Conservation (phyloP, 2,329 filamentous ascomycete genomes). For the Phaeosphaeriaceae sp. region DNA sequence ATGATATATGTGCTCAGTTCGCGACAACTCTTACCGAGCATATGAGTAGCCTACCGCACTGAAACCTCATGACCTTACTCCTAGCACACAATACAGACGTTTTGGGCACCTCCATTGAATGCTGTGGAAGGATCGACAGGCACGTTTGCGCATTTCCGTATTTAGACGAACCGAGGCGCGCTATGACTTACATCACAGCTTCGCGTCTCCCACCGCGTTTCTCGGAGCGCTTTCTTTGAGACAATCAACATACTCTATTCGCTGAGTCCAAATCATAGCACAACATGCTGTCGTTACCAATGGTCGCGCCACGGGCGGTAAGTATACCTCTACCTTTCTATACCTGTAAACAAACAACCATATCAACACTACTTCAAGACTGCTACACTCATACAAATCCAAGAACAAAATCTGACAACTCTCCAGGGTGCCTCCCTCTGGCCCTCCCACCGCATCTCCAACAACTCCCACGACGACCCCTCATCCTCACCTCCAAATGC, state of each 20-base stretch:
- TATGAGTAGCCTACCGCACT: too few species aligned
- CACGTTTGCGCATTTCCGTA: not conserved
- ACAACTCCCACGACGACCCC: constrained; percentile 26
- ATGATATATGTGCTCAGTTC: too few species aligned
- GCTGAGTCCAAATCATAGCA: not conserved
- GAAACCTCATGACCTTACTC: not conserved
- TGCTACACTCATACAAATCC: not conserved
- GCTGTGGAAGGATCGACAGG: not conserved
- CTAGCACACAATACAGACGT: not conserved
- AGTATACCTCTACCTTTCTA: not conserved
- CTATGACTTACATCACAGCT: constrained; percentile 6
- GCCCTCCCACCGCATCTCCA: constrained; percentile 33
- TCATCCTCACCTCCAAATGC: constrained; percentile 26
- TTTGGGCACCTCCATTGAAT: not conserved
- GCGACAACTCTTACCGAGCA: too few species aligned
- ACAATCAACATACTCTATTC: not conserved
- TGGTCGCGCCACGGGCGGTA: constrained; percentile 26
- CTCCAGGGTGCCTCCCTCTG: constrained; percentile 42
- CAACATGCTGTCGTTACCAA: constrained; percentile 25
- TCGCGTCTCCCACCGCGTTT: constrained; percentile 2
- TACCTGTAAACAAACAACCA: constrained; percentile 5
- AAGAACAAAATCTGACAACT: constrained; percentile 6
- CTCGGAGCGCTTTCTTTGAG: not conserved
- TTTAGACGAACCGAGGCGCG: not conserved
- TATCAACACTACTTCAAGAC: not conserved